Percentiles rank a stretch among this genome's conserved stretches.
These are phyloP conservation scores for Cyclotella baltica DNA, from an alignment of 108 stramenopile genomes.

Conservation along the genomic window DNA sequence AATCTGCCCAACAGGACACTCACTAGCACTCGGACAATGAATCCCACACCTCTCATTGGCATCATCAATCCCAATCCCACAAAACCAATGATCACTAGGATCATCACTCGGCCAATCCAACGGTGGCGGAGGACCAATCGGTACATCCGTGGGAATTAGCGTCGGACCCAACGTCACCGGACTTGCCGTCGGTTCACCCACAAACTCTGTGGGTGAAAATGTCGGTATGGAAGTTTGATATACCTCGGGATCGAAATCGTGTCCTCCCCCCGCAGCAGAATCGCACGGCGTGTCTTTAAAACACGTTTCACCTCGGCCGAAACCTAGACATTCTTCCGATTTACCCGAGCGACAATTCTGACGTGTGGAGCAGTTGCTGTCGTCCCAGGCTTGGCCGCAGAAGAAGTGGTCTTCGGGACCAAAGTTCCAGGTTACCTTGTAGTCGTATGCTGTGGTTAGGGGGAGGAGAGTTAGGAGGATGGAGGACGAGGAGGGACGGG, in stretches of 20 bases:
- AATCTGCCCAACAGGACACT: conserved; percentile 42
- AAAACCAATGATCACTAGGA: conserved; percentile 51
- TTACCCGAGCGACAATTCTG: conserved; percentile 40
- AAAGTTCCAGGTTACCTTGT: conserved; percentile 38
- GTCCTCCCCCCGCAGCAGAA: conserved; percentile 25
- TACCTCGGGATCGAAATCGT: background rate
- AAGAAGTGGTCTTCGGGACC: conserved; percentile 45
- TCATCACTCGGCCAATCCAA: conserved; percentile 7
- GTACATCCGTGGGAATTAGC: conserved; percentile 13
- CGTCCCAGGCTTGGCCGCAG: conserved; percentile 44
- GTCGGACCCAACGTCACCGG: conserved; percentile 9
- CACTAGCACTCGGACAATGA: conserved; percentile 35
- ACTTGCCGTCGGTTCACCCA: background rate
- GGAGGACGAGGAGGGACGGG: background rate
- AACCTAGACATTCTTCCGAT: conserved; percentile 27
- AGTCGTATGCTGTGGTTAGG: background rate
- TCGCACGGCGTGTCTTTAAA: conserved; percentile 33
- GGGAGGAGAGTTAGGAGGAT: conserved; percentile 2
- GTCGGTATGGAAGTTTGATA: background rate
- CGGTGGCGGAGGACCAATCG: conserved; percentile 15
- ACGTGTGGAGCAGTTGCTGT: conserved; percentile 18
- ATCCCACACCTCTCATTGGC: conserved; percentile 29
- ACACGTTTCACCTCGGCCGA: conserved; percentile 13
- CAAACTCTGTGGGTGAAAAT: background rate
- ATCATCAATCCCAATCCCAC: conserved; percentile 34